Evolutionary conservation across 805 yeast species (phyloP).

Genomic region (Yarrowia sp.): DNA sequence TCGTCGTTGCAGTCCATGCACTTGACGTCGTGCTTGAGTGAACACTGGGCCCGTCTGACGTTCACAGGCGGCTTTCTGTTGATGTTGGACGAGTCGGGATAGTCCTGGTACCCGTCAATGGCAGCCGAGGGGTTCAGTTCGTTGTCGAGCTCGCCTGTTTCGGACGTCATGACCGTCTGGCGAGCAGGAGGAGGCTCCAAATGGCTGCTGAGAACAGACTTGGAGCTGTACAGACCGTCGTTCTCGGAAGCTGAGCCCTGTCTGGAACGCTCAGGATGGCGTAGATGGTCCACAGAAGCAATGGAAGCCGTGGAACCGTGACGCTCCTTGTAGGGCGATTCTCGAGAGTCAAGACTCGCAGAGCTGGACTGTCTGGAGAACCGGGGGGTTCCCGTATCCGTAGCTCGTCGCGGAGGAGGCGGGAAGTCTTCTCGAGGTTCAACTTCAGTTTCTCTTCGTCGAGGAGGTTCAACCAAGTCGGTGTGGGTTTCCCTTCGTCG

Average conservation of each 20-base stretch:
- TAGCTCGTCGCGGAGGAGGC: slow-evolving; percentile 13
- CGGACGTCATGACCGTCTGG: background rate
- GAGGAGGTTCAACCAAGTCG: no score
- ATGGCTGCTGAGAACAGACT: background rate
- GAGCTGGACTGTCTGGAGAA: background rate
- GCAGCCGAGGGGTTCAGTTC: slow-evolving; percentile 9
- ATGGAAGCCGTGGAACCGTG: background rate
- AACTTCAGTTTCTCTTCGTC: background rate
- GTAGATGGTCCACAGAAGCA: background rate
- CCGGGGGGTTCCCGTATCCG: background rate
- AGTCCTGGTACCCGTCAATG: slow-evolving; percentile 20
- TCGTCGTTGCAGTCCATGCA: slow-evolving; percentile 21
- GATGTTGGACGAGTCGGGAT: slow-evolving; percentile 38
- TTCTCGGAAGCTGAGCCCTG: background rate
- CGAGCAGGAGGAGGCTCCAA: slow-evolving; percentile 7
- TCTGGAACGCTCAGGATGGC: background rate
- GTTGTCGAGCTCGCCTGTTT: background rate
- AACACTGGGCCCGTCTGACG: slow-evolving; percentile 30
- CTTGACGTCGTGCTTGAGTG: slow-evolving; percentile 31
- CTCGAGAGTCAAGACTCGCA: background rate
- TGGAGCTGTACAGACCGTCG: background rate
- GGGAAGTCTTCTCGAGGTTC: background rate
- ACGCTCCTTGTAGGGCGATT: background rate
- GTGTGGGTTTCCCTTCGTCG: background rate
- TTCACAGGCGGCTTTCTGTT: slow-evolving; percentile 37